Conservation (phyloP, 352 stramenopile genomes). For the Phytophthora ohioensis region DNA sequence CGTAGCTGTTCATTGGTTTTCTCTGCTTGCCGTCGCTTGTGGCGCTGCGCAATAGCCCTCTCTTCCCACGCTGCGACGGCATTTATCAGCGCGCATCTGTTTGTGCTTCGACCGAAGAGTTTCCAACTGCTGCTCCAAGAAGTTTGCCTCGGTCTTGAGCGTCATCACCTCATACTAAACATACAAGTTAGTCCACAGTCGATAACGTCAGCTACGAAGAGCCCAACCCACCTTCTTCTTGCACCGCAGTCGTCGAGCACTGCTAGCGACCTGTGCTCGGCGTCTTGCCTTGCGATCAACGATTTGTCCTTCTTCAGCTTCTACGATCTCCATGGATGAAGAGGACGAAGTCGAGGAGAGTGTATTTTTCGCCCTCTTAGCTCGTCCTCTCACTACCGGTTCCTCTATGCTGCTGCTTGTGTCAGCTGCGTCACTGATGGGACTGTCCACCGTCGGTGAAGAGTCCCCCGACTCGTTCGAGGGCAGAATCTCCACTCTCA, state of each 20-base stretch:
- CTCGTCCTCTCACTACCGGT: not conserved
- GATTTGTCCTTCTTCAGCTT: constrained; percentile 10
- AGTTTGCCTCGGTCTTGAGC: constrained; percentile 47
- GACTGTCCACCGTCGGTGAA: constrained; percentile 1
- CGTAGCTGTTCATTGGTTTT: constrained; percentile 38
- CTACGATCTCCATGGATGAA: constrained; percentile 13
- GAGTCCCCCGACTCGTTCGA: not conserved
- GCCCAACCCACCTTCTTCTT: constrained; percentile 49
- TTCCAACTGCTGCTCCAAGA: constrained; percentile 53
- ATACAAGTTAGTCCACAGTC: not conserved
- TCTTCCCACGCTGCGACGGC: constrained; percentile 53
- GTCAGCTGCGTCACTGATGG: constrained; percentile 14
- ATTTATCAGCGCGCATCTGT: constrained; percentile 30
- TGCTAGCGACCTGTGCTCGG: constrained; percentile 56
- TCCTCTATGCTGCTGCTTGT: constrained; percentile 18
- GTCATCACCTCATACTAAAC: constrained; percentile 41
- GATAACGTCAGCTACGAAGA: not conserved
- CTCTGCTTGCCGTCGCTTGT: constrained; percentile 48
- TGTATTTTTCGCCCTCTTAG: constrained; percentile 24
- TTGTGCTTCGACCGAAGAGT: constrained; percentile 49
- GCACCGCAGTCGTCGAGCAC: constrained; percentile 54
- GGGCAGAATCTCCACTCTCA: constrained; percentile 2
- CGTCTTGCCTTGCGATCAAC: constrained; percentile 50
- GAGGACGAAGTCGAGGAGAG: constrained; percentile 7
- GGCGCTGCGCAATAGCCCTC: constrained; percentile 48